These are phyloP conservation scores for Dendrocalamus sinicus DNA, from an alignment of 176 grass and related monocot species.

Conservation along the genomic window DNA sequence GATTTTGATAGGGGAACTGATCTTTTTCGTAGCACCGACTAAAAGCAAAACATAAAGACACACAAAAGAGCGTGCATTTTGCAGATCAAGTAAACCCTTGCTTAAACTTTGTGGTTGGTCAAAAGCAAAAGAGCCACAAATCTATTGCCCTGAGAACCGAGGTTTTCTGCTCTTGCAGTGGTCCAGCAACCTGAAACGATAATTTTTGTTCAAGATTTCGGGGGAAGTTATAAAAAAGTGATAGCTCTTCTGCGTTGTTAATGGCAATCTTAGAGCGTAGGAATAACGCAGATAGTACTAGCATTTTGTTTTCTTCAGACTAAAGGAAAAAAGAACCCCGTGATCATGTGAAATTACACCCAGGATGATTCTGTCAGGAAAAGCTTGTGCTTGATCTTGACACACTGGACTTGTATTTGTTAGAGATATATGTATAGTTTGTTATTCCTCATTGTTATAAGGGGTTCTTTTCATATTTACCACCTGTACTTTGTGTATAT, in stretches of 20 bases:
- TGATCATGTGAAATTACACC: neutral
- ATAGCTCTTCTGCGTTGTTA: neutral
- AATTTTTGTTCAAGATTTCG: neutral
- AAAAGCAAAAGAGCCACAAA: neutral
- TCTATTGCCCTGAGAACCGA: neutral
- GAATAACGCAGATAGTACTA: neutral
- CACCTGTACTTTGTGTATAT: no score
- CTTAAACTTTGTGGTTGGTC: neutral
- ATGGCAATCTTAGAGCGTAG: neutral
- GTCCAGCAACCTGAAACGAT: neutral
- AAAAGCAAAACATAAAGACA: neutral
- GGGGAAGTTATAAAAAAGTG: neutral
- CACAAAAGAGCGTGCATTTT: neutral
- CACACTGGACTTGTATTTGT: neutral
- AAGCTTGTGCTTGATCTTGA: neutral
- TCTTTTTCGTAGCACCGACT: neutral
- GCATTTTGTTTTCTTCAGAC: constrained; percentile 11
- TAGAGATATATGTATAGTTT: no score
- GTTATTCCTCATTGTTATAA: no score
- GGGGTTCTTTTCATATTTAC: no score
- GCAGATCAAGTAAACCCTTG: neutral
- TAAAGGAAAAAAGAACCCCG: neutral
- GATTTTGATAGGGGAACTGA: neutral
- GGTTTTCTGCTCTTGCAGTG: constrained; percentile 6
- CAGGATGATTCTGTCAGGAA: neutral